These are phyloP conservation scores for Mucor piriformis DNA, from an alignment of 371 early-diverging fungal species.

Conservation along the genomic window DNA sequence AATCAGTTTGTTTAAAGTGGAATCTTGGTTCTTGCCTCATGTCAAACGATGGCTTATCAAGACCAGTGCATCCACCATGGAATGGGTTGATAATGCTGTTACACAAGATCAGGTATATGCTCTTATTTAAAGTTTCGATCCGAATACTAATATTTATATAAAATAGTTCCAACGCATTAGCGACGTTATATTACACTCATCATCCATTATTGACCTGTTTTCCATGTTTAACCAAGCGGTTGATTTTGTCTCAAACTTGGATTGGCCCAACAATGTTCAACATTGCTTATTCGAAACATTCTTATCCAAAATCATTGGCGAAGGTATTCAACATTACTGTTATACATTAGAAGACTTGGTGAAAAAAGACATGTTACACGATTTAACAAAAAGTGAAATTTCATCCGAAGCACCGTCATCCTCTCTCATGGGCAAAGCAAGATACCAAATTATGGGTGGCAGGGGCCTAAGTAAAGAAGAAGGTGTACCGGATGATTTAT, in stretches of 20 bases:
- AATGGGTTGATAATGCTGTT: conserved; percentile 68
- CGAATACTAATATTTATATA: conserved; percentile 10
- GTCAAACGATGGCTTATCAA: conserved; percentile 62
- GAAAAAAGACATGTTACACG: conserved; percentile 38
- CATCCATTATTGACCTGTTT: conserved; percentile 80
- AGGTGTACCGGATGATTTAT: conserved; percentile 55
- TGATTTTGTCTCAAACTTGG: conserved; percentile 67
- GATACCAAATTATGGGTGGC: neutral
- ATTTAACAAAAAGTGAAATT: conserved; percentile 20
- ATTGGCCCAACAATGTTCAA: conserved; percentile 78
- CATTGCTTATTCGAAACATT: conserved; percentile 70
- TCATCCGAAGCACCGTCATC: conserved; percentile 42
- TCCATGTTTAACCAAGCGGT: conserved; percentile 78
- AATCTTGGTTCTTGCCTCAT: conserved; percentile 67
- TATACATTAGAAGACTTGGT: conserved; percentile 48
- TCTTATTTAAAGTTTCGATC: neutral
- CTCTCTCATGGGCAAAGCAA: conserved; percentile 34
- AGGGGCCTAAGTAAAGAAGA: neutral
- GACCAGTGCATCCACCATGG: conserved; percentile 54
- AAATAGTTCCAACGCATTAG: conserved; percentile 60
- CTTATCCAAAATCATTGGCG: conserved; percentile 66
- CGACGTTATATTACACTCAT: conserved; percentile 71
- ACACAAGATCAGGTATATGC: conserved; percentile 60
- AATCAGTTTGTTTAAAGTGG: conserved; percentile 58
- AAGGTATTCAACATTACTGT: conserved; percentile 58